Percentiles rank a stretch among this genome's conserved stretches.
Evolutionary conservation across 306 rosid species (phyloP).

Genomic region (Cyamopsis tetragonoloba): DNA sequence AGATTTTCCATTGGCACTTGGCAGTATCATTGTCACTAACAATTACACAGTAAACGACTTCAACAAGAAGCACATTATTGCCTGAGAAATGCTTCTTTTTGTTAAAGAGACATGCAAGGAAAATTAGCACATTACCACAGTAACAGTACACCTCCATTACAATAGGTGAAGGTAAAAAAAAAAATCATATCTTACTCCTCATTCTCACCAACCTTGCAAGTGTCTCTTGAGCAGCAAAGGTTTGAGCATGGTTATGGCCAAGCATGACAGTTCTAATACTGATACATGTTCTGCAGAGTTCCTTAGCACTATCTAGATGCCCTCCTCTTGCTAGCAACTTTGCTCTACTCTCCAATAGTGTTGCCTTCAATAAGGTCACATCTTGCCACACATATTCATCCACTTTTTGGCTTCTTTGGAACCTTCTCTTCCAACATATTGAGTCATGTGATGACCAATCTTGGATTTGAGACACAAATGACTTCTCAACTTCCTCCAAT

Average conservation of each 20-base stretch:
- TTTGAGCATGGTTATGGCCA: slow-evolving; percentile 75
- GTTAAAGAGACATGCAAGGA: neutral
- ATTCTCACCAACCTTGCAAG: slow-evolving; percentile 74
- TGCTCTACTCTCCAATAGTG: slow-evolving; percentile 78
- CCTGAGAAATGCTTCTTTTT: neutral
- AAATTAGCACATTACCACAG: neutral
- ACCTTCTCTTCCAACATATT: slow-evolving; percentile 77
- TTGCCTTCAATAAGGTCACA: slow-evolving; percentile 77
- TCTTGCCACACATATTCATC: slow-evolving; percentile 95
- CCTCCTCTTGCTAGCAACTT: slow-evolving; percentile 78
- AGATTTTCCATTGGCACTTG: slow-evolving; percentile 1
- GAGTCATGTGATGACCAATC: slow-evolving; percentile 71
- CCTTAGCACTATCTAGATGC: slow-evolving; percentile 69
- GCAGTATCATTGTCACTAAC: neutral
- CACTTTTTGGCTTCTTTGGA: slow-evolving; percentile 54
- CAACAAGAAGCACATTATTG: neutral
- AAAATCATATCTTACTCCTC: slow-evolving; percentile 63
- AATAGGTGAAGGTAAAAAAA: slow-evolving; percentile 7
- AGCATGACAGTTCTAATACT: slow-evolving; percentile 90
- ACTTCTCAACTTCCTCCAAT: slow-evolving; percentile 84
- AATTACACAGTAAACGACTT: neutral
- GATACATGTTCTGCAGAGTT: slow-evolving; percentile 76
- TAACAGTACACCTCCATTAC: neutral
- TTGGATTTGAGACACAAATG: slow-evolving; percentile 83
- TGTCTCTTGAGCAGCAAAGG: slow-evolving; percentile 90